Evolutionary conservation across 1,284 basidiomycete genomes (phyloP).

Genomic region (Boletus semigastroideus): DNA sequence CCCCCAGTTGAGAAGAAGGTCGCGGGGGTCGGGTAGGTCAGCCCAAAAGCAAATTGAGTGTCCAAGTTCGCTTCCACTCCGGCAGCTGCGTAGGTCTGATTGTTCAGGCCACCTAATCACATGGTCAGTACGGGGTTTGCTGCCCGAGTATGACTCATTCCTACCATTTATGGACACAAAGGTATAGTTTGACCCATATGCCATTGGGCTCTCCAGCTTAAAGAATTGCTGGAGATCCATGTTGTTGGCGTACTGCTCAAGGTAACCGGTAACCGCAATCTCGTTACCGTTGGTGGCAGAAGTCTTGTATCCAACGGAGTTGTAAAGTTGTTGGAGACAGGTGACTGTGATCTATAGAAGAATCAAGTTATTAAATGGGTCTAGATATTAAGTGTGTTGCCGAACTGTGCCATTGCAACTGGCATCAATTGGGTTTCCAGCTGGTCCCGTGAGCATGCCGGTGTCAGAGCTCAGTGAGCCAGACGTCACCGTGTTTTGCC

Average conservation of each 20-base stretch:
- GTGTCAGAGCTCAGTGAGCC: conserved; percentile 5
- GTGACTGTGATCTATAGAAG: conserved; percentile 43
- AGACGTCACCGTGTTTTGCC: conserved; percentile 18
- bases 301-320: conserved; percentile 43
- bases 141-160: neutral
- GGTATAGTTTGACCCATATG: conserved; percentile 32
- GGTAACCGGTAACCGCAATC: conserved; percentile 58
- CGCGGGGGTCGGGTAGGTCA: conserved; percentile 48
- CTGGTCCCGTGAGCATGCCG: conserved; percentile 29
- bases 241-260: conserved; percentile 55
- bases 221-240: conserved; percentile 44
- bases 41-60: conserved; percentile 63
- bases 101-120: conserved; percentile 52
- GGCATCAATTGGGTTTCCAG: conserved; percentile 43
- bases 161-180: conserved; percentile 50
- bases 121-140: neutral
- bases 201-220: conserved; percentile 37
- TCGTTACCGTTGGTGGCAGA: conserved; percentile 41
- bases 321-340: conserved; percentile 35
- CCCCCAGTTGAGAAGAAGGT: conserved; percentile 66
- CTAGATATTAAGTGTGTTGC: conserved; percentile 24
- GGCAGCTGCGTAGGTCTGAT: conserved; percentile 52
- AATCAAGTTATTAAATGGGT: conserved; percentile 13
- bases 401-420: conserved; percentile 48
- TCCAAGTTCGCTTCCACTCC: conserved; percentile 74